Base-by-base conservation (phyloP, 176 grass and related monocot species). In the Hordeum marinum region DNA sequence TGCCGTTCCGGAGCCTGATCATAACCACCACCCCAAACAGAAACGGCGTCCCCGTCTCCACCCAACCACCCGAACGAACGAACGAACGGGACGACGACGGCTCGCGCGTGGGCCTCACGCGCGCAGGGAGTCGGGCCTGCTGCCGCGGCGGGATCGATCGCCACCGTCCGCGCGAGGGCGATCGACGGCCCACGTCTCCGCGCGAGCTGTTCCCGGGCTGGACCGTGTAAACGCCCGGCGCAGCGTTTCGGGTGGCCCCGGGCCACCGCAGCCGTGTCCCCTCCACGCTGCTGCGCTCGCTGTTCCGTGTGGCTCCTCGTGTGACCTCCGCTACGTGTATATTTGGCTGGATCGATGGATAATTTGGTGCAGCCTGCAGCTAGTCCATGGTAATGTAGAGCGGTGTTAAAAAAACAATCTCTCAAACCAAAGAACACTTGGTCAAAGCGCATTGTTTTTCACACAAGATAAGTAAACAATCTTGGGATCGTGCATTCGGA, bases 151-250 rank as follows among this genome's bases (percentile, higher is more conserved):
- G 54, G 2, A 9, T 14, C 29, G 27, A 75, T 75, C 41, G 11
- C 1, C 15, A n/a, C 64, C 36, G 65, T 73, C 31, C 23, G 10
- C 25, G 6, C 3, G 18, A 12, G 31, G 63, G 29, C n/a, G 42
- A 65, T 10, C 43, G 34, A 65, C 57, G 85, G 34, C 11, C 10
- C 9, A 14, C 45, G 65, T 35, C 71, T 65, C 7, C 17, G 4
- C 63, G 23, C 15, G 32, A 32, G 48, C 45, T 68, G 5, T 77
- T 77, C 39, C 23, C 20, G 7, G 25, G 0, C 10, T 15, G 12
- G 61, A 7, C 54, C 4, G 54, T 85, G 65, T 85, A 78, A 42
- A 42, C 83, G 40, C 48, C 31, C 83, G 57, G 32, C 26, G 52
- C 55, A 39, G 77, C 67, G 20, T 37, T 2, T 37, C 1, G 63